Base-by-base conservation (phyloP, 495 filamentous ascomycete species). In the Glarea lozoyensis region DNA sequence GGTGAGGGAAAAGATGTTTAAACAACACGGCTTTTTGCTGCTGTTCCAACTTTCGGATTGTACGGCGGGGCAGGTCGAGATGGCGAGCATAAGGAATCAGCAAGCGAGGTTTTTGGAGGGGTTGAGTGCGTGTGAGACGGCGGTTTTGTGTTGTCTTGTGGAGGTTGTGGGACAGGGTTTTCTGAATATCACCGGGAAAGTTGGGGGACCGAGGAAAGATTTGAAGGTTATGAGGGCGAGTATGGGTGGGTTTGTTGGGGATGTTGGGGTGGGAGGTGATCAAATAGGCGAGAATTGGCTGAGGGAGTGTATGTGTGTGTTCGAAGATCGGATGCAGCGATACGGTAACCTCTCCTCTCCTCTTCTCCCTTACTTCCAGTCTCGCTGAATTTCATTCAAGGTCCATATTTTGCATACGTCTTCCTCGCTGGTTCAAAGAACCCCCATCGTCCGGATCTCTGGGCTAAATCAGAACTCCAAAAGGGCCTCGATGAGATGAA, bases 341-440 rank as follows among this genome's bases (percentile, higher is more conserved):
- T 56, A 43, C 21, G 49, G n/a, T n/a, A n/a, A n/a, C n/a, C n/a
- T n/a, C n/a, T n/a, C n/a, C n/a, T n/a, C n/a, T n/a, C n/a, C n/a
- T n/a, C n/a, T n/a, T n/a, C n/a, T n/a, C n/a, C n/a, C n/a, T n/a
- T n/a, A n/a, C n/a, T n/a, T n/a, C n/a, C n/a, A n/a, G n/a, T n/a
- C n/a, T n/a, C n/a, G n/a, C n/a, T n/a, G n/a, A n/a, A n/a, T n/a
- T n/a, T n/a, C n/a, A n/a, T n/a, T n/a, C n/a, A n/a, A n/a, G n/a
- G 53, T 6, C 53, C 53, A 27, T 56, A 42, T 37, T 56, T 49
- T 43, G 45, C 49, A 12, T 52, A 38, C 40, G 53, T 49, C 2
- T 46, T 45, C 18, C 11, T 56, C 4, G 35, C 13, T 16, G 45
- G 45, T 6, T 41, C 22, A 13, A 21, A 40, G n/a, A 10, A 37